Evolutionary conservation across 208 protist species (phyloP).

Genomic region (Wallacemonas collosoma): DNA sequence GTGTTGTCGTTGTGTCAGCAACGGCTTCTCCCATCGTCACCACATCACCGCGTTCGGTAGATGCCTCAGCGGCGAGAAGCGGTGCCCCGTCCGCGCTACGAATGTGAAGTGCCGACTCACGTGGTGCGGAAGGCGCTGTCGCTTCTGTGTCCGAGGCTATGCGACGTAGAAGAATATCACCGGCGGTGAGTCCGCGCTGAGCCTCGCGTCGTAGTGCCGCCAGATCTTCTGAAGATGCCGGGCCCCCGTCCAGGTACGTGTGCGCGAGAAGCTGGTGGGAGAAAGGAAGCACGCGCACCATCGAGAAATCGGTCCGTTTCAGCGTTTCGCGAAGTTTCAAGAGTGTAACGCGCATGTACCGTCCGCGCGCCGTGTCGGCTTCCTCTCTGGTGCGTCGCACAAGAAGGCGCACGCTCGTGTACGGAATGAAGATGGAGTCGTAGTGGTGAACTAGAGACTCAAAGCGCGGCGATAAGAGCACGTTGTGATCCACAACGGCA

Average conservation of each 20-base stretch:
- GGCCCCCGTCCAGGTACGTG: slow-evolving; percentile 68
- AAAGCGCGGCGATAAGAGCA: slow-evolving; percentile 75
- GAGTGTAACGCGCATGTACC: slow-evolving; percentile 55
- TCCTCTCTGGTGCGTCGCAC: slow-evolving; percentile 66
- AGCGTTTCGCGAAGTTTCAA: slow-evolving; percentile 46
- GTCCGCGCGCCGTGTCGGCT: slow-evolving; percentile 50
- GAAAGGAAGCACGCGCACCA: slow-evolving; percentile 76
- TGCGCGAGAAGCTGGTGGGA: slow-evolving; percentile 81
- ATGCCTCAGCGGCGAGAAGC: too few relatives aligned
- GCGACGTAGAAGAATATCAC: slow-evolving; percentile 21
- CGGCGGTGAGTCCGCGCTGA: slow-evolving; percentile 7
- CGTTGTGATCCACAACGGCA: slow-evolving; percentile 88
- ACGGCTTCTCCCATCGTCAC: too few relatives aligned
- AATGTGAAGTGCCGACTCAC: not conserved
- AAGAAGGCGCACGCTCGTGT: slow-evolving; percentile 66
- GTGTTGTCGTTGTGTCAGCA: not conserved
- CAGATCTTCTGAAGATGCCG: slow-evolving; percentile 47
- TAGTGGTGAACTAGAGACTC: slow-evolving; percentile 84
- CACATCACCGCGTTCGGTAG: too few relatives aligned
- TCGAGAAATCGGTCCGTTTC: slow-evolving; percentile 33
- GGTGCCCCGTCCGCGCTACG: not conserved
- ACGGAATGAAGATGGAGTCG: slow-evolving; percentile 84
- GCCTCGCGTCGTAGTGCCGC: slow-evolving; percentile 52
- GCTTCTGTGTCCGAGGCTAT: slow-evolving; percentile 7
- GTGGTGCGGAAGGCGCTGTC: not conserved